Base-by-base conservation (phyloP, 225 moss, liverwort and hornwort genomes). In the Marchantia polymorpha region DNA sequence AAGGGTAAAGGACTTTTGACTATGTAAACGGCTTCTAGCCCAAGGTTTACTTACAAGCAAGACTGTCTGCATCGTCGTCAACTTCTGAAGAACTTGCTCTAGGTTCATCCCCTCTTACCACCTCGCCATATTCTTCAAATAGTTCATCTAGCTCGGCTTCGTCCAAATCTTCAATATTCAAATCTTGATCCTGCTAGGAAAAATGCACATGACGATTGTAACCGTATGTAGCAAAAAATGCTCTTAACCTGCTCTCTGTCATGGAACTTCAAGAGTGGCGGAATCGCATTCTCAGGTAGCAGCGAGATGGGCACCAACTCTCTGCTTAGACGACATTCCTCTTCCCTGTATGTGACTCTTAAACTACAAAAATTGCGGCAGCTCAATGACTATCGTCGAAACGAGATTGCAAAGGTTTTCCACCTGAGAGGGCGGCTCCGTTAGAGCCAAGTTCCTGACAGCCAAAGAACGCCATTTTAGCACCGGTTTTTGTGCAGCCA, bases 111-210 rank as follows among this genome's bases (percentile, higher is more conserved):
- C 52, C 85, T 59, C 82, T 78, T 64, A 88, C 78, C 74, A 85
- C 81, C 77, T 85, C 85, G 10, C 87, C 87, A 61, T 83, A 85
- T 9, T 63, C 83, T 76, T 88, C 83, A 51, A 88, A 88, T 22
- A 88, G 76, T 14, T 85, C 75, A 20, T 88, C 87, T 51, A 88
- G 83, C 75, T 85, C 80, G 30, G 79, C 83, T 16, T 85, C 39
- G 81, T 85, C 78, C 60, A 88, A 27, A 30, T 83, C 83, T 1
- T 85, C 73, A 19, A 73, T 56, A 59, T 83, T 49, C 59, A 85
- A 64, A 72, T 85, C 83, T 72, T 84, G 76, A 52, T 83, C 56
- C 75, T 76, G 76, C 60, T 76, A 46, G 20, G 48, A 47, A 61
- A 81, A 15, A 75, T 55, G 27, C 74, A 75, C 27, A 55, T 30